Evolutionary conservation across 768 basidiomycete species (phyloP).

Genomic region (Tulasnella sp.): DNA sequence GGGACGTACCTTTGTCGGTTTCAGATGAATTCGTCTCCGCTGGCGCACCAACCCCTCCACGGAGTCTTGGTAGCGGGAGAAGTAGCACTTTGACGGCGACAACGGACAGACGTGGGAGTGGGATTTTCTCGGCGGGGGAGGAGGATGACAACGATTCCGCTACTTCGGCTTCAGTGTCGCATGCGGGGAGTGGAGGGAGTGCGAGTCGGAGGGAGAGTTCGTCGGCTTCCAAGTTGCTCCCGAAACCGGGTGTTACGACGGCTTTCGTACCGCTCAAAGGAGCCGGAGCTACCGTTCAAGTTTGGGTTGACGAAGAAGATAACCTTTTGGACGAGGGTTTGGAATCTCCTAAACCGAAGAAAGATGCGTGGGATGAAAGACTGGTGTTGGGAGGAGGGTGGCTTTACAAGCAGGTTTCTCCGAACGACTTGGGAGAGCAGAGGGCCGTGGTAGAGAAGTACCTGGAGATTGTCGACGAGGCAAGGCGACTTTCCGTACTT

Average conservation of each 20-base stretch:
- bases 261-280: constrained; percentile 32
- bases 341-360: constrained; percentile 47
- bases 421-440: constrained; percentile 51
- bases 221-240: not conserved
- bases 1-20: constrained; percentile 12
- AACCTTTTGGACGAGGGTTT: constrained; percentile 37
- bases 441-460: constrained; percentile 50
- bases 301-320: constrained; percentile 71
- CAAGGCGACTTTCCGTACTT: not conserved
- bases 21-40: not conserved
- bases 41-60: constrained; percentile 10
- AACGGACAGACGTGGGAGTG: constrained; percentile 4
- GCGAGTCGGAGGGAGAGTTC: not conserved
- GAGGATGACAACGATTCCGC: constrained; percentile 18
- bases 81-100: not conserved
- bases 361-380: constrained; percentile 72
- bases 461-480: constrained; percentile 70
- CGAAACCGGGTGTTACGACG: constrained; percentile 12
- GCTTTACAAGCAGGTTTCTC: constrained; percentile 62
- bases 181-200: not conserved
- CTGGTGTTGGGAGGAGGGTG: constrained; percentile 75
- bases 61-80: constrained; percentile 5
- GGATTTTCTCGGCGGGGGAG: constrained; percentile 2
- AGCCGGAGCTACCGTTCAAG: constrained; percentile 54
- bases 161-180: constrained; percentile 11